These are phyloP conservation scores for Lecanosticta acicola DNA, from an alignment of 2,329 filamentous ascomycete genomes.

Conservation along the genomic window DNA sequence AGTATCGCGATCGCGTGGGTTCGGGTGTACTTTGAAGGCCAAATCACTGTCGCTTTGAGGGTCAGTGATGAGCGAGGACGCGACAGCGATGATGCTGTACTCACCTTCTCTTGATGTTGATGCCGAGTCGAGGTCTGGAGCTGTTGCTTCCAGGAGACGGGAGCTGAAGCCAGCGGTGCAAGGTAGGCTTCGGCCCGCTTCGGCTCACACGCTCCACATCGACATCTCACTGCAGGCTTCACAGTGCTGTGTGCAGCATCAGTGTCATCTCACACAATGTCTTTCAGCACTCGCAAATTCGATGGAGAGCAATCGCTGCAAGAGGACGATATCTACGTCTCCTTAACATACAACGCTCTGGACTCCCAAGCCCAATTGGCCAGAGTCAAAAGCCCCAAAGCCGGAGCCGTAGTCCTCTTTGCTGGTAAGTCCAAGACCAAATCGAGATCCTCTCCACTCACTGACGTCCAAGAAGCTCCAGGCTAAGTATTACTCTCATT, in stretches of 20 bases:
- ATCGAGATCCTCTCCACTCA: background rate
- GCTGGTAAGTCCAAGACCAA: constrained; percentile 49
- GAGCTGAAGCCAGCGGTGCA: background rate
- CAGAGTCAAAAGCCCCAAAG: constrained; percentile 64
- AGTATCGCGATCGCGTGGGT: background rate
- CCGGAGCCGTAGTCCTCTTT: constrained; percentile 72
- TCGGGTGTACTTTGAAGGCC: background rate
- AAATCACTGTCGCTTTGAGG: background rate
- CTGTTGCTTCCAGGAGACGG: background rate
- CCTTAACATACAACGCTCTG: constrained; percentile 60
- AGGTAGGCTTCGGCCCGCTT: background rate
- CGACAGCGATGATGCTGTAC: background rate
- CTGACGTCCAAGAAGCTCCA: constrained; percentile 3
- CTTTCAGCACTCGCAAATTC: constrained; percentile 12
- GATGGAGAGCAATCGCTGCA: constrained; percentile 25
- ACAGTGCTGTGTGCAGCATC: no score
- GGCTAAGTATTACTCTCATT: constrained; percentile 22
- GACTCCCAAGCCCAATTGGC: constrained; percentile 55
- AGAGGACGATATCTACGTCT: constrained; percentile 54
- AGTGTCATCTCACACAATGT: background rate
- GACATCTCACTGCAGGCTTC: background rate
- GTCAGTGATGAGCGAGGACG: background rate
- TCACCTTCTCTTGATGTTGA: background rate
- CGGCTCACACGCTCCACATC: background rate
- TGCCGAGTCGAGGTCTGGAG: background rate